Percentiles rank a stretch among this genome's conserved stretches.
Conservation (phyloP, 169 alveolate species). For the Toxoplasma gondii region DNA sequence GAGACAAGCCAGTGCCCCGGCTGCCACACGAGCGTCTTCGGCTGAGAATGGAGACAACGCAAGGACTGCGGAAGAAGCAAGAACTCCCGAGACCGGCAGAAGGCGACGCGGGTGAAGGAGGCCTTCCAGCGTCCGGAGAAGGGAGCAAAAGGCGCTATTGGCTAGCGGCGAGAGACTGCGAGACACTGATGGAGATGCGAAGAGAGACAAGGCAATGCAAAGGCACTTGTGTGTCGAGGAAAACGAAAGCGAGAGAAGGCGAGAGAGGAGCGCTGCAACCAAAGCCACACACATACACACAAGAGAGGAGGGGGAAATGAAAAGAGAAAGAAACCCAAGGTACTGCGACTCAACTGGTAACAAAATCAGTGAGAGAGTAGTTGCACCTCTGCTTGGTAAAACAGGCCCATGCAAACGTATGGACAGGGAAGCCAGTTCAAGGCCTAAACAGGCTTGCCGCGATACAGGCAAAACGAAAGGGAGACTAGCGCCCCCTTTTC, state of each 20-base stretch:
- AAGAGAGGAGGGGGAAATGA: not conserved
- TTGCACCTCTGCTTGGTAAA: no score
- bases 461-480: no score
- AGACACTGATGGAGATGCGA: not conserved
- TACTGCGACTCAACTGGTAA: no score
- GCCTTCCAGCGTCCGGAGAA: not conserved
- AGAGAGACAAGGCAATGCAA: not conserved
- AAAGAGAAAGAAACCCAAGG: not conserved
- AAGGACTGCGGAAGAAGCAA: not conserved
- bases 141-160: not conserved
- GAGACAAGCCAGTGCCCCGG: not conserved
- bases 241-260: not conserved
- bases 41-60: not conserved
- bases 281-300: not conserved
- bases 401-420: no score
- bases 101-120: not conserved
- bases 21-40: not conserved
- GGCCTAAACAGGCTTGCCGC: no score
- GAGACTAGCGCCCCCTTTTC: no score
- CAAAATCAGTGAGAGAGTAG: no score
- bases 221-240: constrained; percentile 10
- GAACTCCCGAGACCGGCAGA: not conserved
- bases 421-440: no score
- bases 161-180: not conserved
- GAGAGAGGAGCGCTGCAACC: not conserved